These are phyloP conservation scores for Pharus latifolius DNA, from an alignment of 176 grass and related monocot genomes.

Conservation along the genomic window DNA sequence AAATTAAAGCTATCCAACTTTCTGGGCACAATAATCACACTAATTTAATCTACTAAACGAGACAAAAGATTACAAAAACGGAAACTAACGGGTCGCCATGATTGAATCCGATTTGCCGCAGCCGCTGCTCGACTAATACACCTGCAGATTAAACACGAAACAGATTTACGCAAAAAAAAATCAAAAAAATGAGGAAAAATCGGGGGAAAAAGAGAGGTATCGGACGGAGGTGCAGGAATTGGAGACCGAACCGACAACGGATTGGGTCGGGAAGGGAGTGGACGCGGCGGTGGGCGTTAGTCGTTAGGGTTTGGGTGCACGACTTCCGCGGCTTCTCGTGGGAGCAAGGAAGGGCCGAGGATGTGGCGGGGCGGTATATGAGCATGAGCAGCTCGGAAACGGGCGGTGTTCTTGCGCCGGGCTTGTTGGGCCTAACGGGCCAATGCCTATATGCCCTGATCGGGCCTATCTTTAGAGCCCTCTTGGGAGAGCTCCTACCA, in stretches of 20 bases:
- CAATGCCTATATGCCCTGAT: too few species aligned
- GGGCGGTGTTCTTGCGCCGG: background rate
- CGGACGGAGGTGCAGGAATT: background rate
- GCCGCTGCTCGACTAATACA: background rate
- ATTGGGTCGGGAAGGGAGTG: background rate
- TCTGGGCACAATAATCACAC: background rate
- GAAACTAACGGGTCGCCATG: conserved; percentile 46
- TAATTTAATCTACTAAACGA: too few species aligned
- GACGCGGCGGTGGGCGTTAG: background rate
- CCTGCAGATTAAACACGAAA: conserved; percentile 27
- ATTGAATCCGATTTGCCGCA: conserved; percentile 1
- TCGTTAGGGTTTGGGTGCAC: conserved; percentile 15
- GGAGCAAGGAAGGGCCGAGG: background rate
- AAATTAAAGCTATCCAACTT: background rate
- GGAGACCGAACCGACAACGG: background rate
- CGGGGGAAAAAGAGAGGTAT: background rate
- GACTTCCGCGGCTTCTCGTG: background rate
- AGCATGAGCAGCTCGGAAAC: background rate
- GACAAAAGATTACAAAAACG: background rate
- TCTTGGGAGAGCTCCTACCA: too few species aligned
- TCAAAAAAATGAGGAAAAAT: background rate
- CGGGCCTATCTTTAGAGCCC: too few species aligned
- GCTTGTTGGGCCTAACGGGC: background rate
- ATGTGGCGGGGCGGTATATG: background rate
- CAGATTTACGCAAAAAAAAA: background rate